These are phyloP conservation scores for Cadophora luteo-olivacea DNA, from an alignment of 2,329 filamentous ascomycete genomes.

Conservation along the genomic window DNA sequence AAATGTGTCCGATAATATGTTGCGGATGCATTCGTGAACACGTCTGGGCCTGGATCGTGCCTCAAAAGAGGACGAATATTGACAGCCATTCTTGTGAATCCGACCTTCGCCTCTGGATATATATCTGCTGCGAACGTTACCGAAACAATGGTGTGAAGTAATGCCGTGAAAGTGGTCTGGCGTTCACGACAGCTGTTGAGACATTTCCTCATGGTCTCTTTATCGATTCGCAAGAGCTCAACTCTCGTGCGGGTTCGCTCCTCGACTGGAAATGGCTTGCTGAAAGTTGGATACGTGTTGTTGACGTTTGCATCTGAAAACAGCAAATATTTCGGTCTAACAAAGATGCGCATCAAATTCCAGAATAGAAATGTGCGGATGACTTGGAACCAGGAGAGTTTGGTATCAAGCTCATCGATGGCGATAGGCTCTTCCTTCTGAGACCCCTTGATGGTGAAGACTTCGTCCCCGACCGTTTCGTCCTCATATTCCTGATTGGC, in stretches of 20 bases:
- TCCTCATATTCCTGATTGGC: not conserved
- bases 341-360: slow-evolving; percentile 26
- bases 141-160: slow-evolving; percentile 30
- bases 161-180: slow-evolving; percentile 29
- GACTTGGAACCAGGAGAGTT: slow-evolving; percentile 24
- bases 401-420: slow-evolving; percentile 23
- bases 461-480: not conserved
- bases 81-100: slow-evolving; percentile 27
- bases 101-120: slow-evolving; percentile 26
- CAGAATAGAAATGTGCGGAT: slow-evolving; percentile 28
- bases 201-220: slow-evolving; percentile 18
- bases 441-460: not conserved
- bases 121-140: slow-evolving; percentile 29
- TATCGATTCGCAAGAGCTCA: slow-evolving; percentile 22
- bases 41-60: slow-evolving; percentile 17
- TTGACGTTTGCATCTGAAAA: slow-evolving; percentile 30
- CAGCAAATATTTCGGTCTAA: slow-evolving; percentile 27
- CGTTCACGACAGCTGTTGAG: slow-evolving; percentile 25
- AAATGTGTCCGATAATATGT: slow-evolving; percentile 23
- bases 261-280: slow-evolving; percentile 19
- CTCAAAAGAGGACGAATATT: slow-evolving; percentile 26
- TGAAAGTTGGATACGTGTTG: slow-evolving; percentile 23
- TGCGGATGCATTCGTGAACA: slow-evolving; percentile 27
- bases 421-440: slow-evolving; percentile 14
- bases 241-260: slow-evolving; percentile 23